These are phyloP conservation scores for Nidularia pulvinata DNA, from an alignment of 768 basidiomycete species.

Conservation along the genomic window DNA sequence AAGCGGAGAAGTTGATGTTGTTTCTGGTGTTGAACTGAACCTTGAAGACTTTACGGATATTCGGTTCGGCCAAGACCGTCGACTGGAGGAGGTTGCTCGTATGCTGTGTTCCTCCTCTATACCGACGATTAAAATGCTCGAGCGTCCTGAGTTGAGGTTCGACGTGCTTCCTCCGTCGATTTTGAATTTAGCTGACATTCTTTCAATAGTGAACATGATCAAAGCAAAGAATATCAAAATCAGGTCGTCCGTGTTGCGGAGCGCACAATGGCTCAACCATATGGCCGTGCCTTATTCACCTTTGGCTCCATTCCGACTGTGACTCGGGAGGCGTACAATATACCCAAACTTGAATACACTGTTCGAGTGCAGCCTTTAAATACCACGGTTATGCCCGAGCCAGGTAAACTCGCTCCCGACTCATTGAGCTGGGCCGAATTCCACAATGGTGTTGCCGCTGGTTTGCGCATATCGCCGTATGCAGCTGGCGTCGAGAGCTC, in stretches of 20 bases:
- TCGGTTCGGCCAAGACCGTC: constrained; percentile 87
- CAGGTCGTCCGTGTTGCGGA: constrained; percentile 82
- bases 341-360: constrained; percentile 78
- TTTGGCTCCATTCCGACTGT: constrained; percentile 81
- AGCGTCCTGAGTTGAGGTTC: constrained; percentile 67
- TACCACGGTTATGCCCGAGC: constrained; percentile 59
- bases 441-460: constrained; percentile 96
- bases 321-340: constrained; percentile 74
- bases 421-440: constrained; percentile 93
- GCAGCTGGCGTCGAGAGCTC: constrained; percentile 83
- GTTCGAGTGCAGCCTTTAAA: constrained; percentile 78
- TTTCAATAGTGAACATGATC: constrained; percentile 76
- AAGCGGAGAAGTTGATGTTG: constrained; percentile 52
- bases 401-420: constrained; percentile 73
- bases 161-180: not conserved
- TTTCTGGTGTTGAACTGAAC: constrained; percentile 74
- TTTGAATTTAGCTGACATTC: constrained; percentile 2
- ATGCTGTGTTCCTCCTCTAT: constrained; percentile 84
- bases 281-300: constrained; percentile 91
- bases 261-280: constrained; percentile 86
- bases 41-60: constrained; percentile 77
- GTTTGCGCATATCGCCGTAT: constrained; percentile 78
- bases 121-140: constrained; percentile 60
- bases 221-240: constrained; percentile 81
- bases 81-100: constrained; percentile 89